Conservation (phyloP, 2,329 filamentous ascomycete species). For the Penicillium sp. region DNA sequence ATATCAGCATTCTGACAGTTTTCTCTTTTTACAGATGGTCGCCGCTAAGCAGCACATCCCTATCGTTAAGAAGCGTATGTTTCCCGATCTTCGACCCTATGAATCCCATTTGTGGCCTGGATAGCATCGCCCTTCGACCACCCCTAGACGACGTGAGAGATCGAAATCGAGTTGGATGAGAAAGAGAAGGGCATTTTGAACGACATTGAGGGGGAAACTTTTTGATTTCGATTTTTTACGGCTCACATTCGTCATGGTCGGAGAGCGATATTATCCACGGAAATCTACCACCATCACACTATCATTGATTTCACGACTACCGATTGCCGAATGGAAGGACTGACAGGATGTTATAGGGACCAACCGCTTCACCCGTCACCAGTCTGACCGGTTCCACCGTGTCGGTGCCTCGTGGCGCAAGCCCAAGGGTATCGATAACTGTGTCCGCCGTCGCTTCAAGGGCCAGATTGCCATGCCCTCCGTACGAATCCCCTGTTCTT, state of each 20-base stretch:
- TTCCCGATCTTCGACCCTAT: constrained; percentile 25
- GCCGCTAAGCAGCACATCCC: constrained; percentile 98
- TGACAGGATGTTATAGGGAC: constrained; percentile 64
- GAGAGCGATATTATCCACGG: constrained; percentile 8
- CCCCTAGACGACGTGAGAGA: not conserved
- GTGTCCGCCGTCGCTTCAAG: constrained; percentile 95
- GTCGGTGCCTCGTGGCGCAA: constrained; percentile 93
- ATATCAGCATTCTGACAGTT: constrained; percentile 17
- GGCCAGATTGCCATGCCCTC: constrained; percentile 96
- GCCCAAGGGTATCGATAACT: constrained; percentile 99
- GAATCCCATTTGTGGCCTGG: constrained; percentile 15
- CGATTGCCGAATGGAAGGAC: constrained; percentile 42
- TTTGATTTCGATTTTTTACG: not conserved
- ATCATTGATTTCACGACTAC: constrained; percentile 5
- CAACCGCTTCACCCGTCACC: constrained; percentile 94
- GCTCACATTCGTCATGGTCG: not conserved
- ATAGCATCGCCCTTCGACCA: constrained; percentile 22
- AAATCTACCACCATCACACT: not conserved
- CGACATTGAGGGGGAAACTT: not conserved
- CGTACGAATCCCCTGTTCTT: constrained; percentile 61
- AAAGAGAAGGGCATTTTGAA: not conserved
- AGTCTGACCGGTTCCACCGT: constrained; percentile 95
- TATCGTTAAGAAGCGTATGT: constrained; percentile 99
- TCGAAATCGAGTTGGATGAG: not conserved
- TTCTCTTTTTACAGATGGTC: constrained; percentile 67